Conservation (phyloP, 176 grass and related monocot species). For the Dendrocalamus sinicus region DNA sequence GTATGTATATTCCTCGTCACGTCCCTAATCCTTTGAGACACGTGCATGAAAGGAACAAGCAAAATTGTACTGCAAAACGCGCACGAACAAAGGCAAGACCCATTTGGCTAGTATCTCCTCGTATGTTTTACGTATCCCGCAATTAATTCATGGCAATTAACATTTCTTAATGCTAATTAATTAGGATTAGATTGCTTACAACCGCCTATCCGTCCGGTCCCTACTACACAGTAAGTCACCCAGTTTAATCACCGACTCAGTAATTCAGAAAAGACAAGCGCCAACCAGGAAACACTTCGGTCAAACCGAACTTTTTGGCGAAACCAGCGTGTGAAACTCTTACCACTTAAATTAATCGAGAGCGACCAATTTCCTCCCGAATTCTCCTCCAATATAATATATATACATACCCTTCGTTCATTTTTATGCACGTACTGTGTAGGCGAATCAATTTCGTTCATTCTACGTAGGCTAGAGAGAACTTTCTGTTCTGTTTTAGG, state of each 20-base stretch:
- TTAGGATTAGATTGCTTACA: not conserved
- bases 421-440: too few relatives aligned
- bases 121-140: too few relatives aligned
- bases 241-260: not conserved
- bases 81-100: too few relatives aligned
- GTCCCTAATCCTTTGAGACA: not conserved
- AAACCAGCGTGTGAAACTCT: not conserved
- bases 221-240: not conserved
- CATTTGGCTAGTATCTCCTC: too few relatives aligned
- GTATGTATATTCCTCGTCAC: too few relatives aligned
- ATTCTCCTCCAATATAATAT: not conserved
- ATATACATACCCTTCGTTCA: not conserved
- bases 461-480: not conserved
- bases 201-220: too few relatives aligned
- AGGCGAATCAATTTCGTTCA: not conserved
- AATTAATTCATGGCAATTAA: too few relatives aligned
- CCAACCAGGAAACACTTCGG: not conserved
- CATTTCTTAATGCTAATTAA: not conserved
- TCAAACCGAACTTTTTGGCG: not conserved
- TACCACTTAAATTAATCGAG: too few relatives aligned
- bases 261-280: not conserved
- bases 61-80: not conserved
- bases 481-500: not conserved
- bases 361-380: not conserved
- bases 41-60: not conserved